Percentiles rank a stretch among this genome's conserved stretches.
These are phyloP conservation scores for Alternaria viburni DNA, from an alignment of 2,329 filamentous ascomycete genomes.

Conservation along the genomic window DNA sequence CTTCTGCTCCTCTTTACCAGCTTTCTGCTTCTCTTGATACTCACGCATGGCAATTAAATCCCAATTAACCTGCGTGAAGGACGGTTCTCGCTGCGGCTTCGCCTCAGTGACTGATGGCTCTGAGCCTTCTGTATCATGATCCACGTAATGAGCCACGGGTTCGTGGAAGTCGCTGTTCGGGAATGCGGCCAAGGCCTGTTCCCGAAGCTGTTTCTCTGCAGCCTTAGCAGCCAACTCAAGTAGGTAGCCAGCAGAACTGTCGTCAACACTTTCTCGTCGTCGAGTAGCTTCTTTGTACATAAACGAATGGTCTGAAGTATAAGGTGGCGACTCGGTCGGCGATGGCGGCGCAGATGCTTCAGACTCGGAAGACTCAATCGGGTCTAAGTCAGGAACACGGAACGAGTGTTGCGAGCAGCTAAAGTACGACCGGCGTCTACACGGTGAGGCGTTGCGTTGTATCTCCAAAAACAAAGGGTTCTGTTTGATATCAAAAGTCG, in stretches of 20 bases:
- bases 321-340: constrained; percentile 54
- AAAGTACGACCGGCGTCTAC: constrained; percentile 43
- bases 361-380: constrained; percentile 67
- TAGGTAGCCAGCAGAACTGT: constrained; percentile 76
- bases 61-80: constrained; percentile 70
- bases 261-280: constrained; percentile 71
- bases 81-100: constrained; percentile 62
- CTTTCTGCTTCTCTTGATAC: constrained; percentile 69
- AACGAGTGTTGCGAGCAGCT: constrained; percentile 61
- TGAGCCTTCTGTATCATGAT: constrained; percentile 60
- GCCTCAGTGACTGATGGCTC: constrained; percentile 25
- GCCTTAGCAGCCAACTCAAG: constrained; percentile 80
- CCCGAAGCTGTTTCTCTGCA: constrained; percentile 79
- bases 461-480: constrained; percentile 47
- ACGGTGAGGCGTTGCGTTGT: constrained; percentile 41
- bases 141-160: constrained; percentile 74
- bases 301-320: constrained; percentile 56
- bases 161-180: constrained; percentile 73
- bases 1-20: constrained; percentile 31
- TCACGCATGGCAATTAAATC: constrained; percentile 82
- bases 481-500: constrained; percentile 35
- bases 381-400: constrained; percentile 65
- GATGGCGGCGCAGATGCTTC: constrained; percentile 57
- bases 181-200: constrained; percentile 77
- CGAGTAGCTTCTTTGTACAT: constrained; percentile 62